These are phyloP conservation scores for Solanum rostratum DNA, from an alignment of 257 asterid species.

Conservation along the genomic window DNA sequence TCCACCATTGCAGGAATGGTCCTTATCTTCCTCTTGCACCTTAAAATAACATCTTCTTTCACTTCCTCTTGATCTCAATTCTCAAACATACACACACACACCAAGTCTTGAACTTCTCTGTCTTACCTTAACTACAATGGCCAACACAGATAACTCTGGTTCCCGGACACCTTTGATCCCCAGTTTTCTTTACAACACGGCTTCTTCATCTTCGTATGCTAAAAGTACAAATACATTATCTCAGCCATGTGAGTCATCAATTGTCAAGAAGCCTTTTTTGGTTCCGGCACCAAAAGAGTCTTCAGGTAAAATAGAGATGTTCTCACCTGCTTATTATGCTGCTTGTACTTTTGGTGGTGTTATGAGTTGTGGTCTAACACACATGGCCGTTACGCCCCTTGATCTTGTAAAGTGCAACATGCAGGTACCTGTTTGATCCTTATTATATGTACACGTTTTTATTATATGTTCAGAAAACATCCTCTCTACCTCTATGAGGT, in stretches of 20 bases:
- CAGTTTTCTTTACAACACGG: conserved; percentile 11
- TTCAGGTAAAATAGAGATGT: conserved; percentile 41
- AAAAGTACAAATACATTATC: neutral
- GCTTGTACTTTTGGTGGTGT: conserved; percentile 60
- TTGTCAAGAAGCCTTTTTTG: conserved; percentile 9
- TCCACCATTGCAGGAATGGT: neutral
- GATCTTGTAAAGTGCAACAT: conserved; percentile 88
- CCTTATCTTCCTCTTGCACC: neutral
- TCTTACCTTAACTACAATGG: conserved; percentile 2
- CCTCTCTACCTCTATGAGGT: too few species aligned
- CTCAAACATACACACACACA: neutral
- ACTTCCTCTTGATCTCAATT: neutral
- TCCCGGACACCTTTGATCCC: conserved; percentile 14
- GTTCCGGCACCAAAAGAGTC: conserved; percentile 60
- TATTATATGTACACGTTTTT: neutral
- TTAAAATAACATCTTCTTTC: neutral
- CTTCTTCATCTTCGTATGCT: neutral
- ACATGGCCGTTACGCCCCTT: conserved; percentile 72
- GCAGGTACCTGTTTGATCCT: conserved; percentile 43
- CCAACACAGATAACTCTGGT: conserved; percentile 4
- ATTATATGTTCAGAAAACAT: too few species aligned
- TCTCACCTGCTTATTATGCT: conserved; percentile 51
- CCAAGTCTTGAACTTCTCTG: neutral
- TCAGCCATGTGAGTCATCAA: neutral
- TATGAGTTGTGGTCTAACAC: conserved; percentile 67